Percentiles rank a stretch among this genome's conserved stretches.
Evolutionary conservation across 495 filamentous ascomycete species (phyloP).

Genomic region (Thermothielavioides terrestris): DNA sequence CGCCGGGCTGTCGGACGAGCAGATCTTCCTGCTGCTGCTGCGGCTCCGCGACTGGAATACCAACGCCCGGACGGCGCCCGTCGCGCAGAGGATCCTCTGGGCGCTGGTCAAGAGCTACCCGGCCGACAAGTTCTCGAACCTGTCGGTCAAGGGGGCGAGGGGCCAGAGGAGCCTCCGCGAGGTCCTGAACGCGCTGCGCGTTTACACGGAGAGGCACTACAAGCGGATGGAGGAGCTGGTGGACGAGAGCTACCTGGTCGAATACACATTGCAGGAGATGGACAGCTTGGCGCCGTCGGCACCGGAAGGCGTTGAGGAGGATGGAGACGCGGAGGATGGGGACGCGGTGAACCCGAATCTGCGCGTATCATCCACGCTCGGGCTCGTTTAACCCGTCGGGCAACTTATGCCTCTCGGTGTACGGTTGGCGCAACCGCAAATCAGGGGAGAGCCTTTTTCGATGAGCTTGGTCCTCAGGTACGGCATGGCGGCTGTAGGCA

Average conservation of each 20-base stretch:
- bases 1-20: constrained; percentile 64
- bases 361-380: too few relatives aligned
- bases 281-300: constrained; percentile 53
- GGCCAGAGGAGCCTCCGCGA: constrained; percentile 65
- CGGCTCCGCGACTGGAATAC: constrained; percentile 93
- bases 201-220: constrained; percentile 90
- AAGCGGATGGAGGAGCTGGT: constrained; percentile 74
- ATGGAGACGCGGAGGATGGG: constrained; percentile 30
- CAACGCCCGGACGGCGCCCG: constrained; percentile 73
- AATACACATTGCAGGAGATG: constrained; percentile 91
- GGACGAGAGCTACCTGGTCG: constrained; percentile 91
- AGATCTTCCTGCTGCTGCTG: constrained; percentile 69
- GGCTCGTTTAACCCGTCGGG: too few relatives aligned
- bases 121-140: constrained; percentile 52
- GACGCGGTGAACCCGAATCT: too few relatives aligned
- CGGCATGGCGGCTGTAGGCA: too few relatives aligned
- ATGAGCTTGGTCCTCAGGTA: too few relatives aligned
- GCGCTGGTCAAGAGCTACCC: constrained; percentile 71
- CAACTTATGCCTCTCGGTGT: too few relatives aligned
- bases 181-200: constrained; percentile 69
- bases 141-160: constrained; percentile 53
- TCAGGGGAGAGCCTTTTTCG: too few relatives aligned
- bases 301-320: constrained; percentile 24
- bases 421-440: too few relatives aligned
- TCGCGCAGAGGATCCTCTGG: constrained; percentile 80